Evolutionary conservation across 2,329 filamentous ascomycete species (phyloP).

Genomic region (Pestalotiopsis fici): DNA sequence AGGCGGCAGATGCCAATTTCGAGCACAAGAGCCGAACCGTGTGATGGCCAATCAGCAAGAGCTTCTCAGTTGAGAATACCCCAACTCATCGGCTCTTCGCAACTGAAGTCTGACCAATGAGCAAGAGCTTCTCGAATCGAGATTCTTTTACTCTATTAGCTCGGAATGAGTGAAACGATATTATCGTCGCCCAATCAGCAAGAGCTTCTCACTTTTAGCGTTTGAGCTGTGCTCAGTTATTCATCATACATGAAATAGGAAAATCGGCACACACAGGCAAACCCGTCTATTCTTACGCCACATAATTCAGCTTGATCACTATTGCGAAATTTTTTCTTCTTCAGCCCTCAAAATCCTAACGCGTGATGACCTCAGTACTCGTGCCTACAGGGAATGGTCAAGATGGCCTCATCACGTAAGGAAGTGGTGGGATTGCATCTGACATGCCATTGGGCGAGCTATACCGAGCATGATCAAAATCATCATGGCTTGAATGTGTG

Average conservation of each 20-base stretch:
- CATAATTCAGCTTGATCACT: neutral
- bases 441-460: neutral
- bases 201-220: conserved; percentile 5
- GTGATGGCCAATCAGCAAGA: neutral
- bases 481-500: neutral
- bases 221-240: neutral
- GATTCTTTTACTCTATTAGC: neutral
- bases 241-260: neutral
- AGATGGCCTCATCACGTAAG: neutral
- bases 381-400: neutral
- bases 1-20: neutral
- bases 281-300: neutral
- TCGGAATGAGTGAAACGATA: neutral
- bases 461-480: neutral
- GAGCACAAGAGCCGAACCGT: neutral
- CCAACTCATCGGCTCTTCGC: neutral
- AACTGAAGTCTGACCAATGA: neutral
- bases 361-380: neutral
- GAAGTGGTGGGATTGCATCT: neutral
- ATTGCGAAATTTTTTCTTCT: neutral
- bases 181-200: conserved; percentile 4
- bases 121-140: conserved; percentile 5
- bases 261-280: neutral
- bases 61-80: neutral
- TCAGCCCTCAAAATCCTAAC: neutral